phyloP scores from a whole-genome alignment of 2,329 filamentous ascomycete species.

The Raffaelea deltoideospora region DNA sequence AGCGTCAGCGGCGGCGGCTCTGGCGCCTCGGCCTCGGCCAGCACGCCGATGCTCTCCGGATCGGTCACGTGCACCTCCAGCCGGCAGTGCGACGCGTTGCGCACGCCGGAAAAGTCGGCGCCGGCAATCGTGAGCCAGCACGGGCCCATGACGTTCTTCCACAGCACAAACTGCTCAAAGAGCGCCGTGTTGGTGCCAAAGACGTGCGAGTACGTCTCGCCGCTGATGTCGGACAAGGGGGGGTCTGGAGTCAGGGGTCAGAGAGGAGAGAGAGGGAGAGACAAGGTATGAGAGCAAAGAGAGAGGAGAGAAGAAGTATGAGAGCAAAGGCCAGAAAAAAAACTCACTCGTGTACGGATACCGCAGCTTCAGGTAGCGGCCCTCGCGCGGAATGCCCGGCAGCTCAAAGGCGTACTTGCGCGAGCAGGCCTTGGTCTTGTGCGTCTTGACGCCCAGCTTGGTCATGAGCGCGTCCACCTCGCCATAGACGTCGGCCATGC shows the following conservation, averaged over 20 bases:
- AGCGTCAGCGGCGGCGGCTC: constrained; percentile 79
- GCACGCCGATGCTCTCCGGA: constrained; percentile 56
- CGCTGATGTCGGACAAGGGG: constrained; percentile 53
- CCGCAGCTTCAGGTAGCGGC: constrained; percentile 85
- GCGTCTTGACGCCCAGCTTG: constrained; percentile 68
- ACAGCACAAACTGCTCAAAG: constrained; percentile 96
- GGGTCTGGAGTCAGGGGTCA: too few species aligned
- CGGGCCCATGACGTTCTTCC: constrained; percentile 98
- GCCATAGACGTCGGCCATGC: constrained; percentile 77
- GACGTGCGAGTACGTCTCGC: constrained; percentile 84
- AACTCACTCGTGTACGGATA: constrained; percentile 77
- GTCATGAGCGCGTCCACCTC: constrained; percentile 87
- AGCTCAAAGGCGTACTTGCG: constrained; percentile 96
- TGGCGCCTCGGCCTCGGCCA: constrained; percentile 64
- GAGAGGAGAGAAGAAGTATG: not conserved
- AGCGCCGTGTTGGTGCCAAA: constrained; percentile 88
- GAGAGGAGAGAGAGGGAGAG: too few species aligned
- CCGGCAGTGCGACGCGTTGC: constrained; percentile 94
- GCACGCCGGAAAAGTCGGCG: constrained; percentile 68
- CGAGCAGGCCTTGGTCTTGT: constrained; percentile 83
- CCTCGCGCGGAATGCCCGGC: constrained; percentile 70
- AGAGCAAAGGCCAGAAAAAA: too few species aligned
- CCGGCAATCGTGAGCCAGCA: constrained; percentile 90
- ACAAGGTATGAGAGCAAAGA: too few species aligned
- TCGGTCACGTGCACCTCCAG: constrained; percentile 73